These are phyloP conservation scores for Straminergon stramineum DNA, from an alignment of 225 moss, liverwort and hornwort species.

Conservation along the genomic window DNA sequence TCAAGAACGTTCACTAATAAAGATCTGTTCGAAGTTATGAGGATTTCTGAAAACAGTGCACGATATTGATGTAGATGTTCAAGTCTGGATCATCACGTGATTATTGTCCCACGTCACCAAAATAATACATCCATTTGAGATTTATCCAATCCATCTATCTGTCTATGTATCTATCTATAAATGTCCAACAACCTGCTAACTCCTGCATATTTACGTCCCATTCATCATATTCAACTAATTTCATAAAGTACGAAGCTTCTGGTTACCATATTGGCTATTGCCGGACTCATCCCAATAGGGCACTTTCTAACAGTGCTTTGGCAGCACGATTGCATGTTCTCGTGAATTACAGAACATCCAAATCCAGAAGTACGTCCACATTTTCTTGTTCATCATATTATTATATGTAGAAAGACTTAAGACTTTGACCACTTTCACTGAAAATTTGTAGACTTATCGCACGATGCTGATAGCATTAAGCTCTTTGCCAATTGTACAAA, in stretches of 20 bases:
- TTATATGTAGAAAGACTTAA: neutral
- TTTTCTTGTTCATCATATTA: neutral
- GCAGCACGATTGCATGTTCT: neutral
- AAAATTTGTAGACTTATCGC: neutral
- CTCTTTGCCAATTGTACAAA: neutral
- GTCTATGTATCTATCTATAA: neutral
- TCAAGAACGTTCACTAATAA: neutral
- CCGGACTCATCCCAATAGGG: neutral
- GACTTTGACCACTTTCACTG: neutral
- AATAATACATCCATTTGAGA: neutral
- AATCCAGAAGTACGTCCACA: neutral
- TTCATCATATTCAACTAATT: neutral
- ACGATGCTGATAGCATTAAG: neutral
- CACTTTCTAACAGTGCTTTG: neutral
- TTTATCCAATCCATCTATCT: neutral
- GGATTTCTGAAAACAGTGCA: neutral
- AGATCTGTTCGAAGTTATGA: neutral
- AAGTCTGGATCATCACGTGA: neutral
- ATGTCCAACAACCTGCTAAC: neutral
- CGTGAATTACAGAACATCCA: neutral
- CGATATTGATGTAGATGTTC: neutral
- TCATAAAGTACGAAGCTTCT: neutral
- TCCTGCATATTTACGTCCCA: neutral
- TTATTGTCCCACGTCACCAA: neutral
- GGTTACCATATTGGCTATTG: neutral